Evolutionary conservation across 164 flowering plant genomes (phyloP).

Genomic region (Cinnamomum chago): DNA sequence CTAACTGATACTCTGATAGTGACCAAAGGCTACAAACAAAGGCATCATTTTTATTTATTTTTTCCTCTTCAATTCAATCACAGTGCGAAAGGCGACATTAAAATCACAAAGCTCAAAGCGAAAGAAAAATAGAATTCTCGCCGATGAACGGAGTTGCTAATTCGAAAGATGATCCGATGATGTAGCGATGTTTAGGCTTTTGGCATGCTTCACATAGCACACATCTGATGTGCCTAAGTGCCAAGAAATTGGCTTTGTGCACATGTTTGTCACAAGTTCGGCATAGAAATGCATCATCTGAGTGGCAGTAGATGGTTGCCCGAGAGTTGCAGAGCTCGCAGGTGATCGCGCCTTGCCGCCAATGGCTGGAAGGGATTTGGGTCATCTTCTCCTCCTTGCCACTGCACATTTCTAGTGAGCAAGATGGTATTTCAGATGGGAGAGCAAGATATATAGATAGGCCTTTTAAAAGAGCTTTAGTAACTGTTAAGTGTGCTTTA

Average conservation of each 20-base stretch:
- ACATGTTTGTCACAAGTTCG: constrained; percentile 42
- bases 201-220: constrained; percentile 38
- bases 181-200: constrained; percentile 33
- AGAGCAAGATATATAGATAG: too few relatives aligned
- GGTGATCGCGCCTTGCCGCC: constrained; percentile 6
- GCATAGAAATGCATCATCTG: constrained; percentile 54
- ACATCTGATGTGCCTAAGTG: constrained; percentile 46
- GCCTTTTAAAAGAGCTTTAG: neutral
- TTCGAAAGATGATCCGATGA: constrained; percentile 35
- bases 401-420: constrained; percentile 33
- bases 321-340: constrained; percentile 39
- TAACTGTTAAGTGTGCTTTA: neutral
- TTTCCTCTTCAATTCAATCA: too few relatives aligned
- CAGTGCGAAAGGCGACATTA: neutral
- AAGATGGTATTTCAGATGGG: neutral
- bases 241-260: constrained; percentile 55
- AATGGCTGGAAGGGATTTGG: neutral
- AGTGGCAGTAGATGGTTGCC: constrained; percentile 46
- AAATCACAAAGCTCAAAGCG: constrained; percentile 23
- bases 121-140: constrained; percentile 20
- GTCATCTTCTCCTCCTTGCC: constrained; percentile 24
- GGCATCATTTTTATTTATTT: neutral
- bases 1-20: neutral
- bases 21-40: neutral
- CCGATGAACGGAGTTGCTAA: constrained; percentile 29